Evolutionary conservation across 1,284 basidiomycete species (phyloP).

Genomic region (Cryptococcus sp.): DNA sequence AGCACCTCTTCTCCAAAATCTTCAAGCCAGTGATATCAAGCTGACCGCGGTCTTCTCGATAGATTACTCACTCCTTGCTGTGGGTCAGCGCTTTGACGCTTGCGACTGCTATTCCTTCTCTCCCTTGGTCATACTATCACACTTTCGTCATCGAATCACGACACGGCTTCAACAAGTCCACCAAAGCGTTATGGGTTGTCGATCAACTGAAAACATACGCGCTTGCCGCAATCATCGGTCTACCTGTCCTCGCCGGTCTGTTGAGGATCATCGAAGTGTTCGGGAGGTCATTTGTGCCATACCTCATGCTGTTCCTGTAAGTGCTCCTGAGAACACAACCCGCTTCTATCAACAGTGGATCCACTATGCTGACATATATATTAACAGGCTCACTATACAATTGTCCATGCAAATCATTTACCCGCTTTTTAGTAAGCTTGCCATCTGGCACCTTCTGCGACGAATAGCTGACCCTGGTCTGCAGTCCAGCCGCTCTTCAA

Average conservation of each 20-base stretch:
- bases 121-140: slow-evolving; percentile 76
- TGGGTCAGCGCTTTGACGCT: slow-evolving; percentile 72
- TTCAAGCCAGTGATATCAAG: neutral
- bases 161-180: slow-evolving; percentile 97
- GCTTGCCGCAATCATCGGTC: slow-evolving; percentile 73
- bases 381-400: slow-evolving; percentile 73
- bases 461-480: neutral
- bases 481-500: slow-evolving; percentile 89
- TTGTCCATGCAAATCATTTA: slow-evolving; percentile 80
- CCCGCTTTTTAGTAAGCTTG: slow-evolving; percentile 68
- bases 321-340: slow-evolving; percentile 47
- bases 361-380: slow-evolving; percentile 11
- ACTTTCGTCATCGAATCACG: slow-evolving; percentile 94
- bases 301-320: slow-evolving; percentile 81
- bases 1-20: slow-evolving; percentile 14
- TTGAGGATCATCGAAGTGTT: slow-evolving; percentile 90
- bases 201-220: slow-evolving; percentile 80
- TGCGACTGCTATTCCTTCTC: slow-evolving; percentile 65
- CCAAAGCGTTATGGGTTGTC: slow-evolving; percentile 67
- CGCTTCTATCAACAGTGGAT: slow-evolving; percentile 1
- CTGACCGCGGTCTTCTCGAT: slow-evolving; percentile 20
- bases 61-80: slow-evolving; percentile 81
- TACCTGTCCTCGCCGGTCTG: slow-evolving; percentile 83
- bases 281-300: slow-evolving; percentile 83
- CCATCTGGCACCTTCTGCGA: neutral